These are phyloP conservation scores for Pezicula radicicola DNA, from an alignment of 2,329 filamentous ascomycete species.

Conservation along the genomic window DNA sequence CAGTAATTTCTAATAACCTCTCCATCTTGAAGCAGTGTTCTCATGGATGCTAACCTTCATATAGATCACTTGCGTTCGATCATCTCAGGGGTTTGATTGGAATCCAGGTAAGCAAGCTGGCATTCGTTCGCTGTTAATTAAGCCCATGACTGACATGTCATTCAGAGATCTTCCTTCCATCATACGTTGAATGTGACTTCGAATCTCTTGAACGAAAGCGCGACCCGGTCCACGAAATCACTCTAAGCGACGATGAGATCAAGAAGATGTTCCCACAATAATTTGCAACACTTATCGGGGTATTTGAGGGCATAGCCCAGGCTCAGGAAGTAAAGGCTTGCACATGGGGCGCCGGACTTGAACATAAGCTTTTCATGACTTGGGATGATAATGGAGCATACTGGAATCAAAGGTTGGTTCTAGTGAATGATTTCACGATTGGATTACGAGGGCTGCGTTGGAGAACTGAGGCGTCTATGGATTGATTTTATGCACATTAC, in stretches of 20 bases:
- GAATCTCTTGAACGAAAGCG: conserved; percentile 71
- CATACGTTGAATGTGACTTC: conserved; percentile 73
- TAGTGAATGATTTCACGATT: neutral
- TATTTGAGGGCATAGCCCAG: conserved; percentile 9
- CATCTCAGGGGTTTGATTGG: conserved; percentile 79
- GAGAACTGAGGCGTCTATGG: conserved; percentile 13
- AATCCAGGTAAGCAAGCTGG: conserved; percentile 59
- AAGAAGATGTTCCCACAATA: conserved; percentile 65
- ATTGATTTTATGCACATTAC: conserved; percentile 4
- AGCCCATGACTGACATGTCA: conserved; percentile 5
- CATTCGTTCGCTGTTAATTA: neutral
- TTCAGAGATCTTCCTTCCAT: conserved; percentile 76
- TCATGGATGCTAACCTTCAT: neutral
- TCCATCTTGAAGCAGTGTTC: neutral
- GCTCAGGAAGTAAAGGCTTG: conserved; percentile 13
- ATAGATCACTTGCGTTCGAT: conserved; percentile 79
- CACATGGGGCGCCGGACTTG: conserved; percentile 22
- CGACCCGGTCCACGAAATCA: conserved; percentile 76
- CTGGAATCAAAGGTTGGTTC: too few species aligned
- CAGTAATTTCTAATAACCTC: conserved; percentile 28
- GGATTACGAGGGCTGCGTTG: conserved; percentile 1
- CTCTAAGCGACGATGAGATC: conserved; percentile 73
- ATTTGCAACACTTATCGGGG: conserved; percentile 11
- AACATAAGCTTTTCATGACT: conserved; percentile 26
- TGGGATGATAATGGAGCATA: conserved; percentile 22